Base-by-base conservation (phyloP, 306 rosid genomes). In the Cucurbita maxima region DNA sequence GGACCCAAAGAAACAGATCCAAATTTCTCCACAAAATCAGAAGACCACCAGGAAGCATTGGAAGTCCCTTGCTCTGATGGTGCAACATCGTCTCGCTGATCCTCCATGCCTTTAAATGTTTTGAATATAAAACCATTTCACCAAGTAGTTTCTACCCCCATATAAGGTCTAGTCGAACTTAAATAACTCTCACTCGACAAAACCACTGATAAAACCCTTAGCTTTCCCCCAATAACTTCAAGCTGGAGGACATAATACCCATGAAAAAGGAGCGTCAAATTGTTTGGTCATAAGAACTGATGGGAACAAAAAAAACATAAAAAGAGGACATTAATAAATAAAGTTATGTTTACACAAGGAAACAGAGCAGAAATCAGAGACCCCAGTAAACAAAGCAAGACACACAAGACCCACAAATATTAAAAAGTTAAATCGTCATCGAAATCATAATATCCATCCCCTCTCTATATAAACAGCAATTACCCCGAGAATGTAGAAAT, bases 1-100 rank as follows among this genome's bases (percentile, higher is more conserved):
- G 91, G 86, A 56, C 81, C 91, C 89, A 95, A 84, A 76, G 91
- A 86, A 83, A 86, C 92, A 78, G 97, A 89, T 85, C 86, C 97
- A 84, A 95, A 89, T 61, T 79, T 86, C 61, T 95, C 92, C 72
- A 83, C 82, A 10, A 95, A 95, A 82, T 95, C 96, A 75, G 99
- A 89, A 67, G 95, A 81, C 99, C 97, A 89, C 96, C 97, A 91
- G 19, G 92, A 86, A 76, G 86, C 77, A 82, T 81, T 89, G 72
- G 99, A 82, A 87, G 88, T 88, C 81, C 89, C 96, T 84, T 95
- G 97, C 84, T 83, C 99, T 79, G 89, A 58, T 50, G 88, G 80
- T 85, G 92, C 96, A 78, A 87, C 84, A 83, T 85, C 96, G 70
- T 87, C 97, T 83, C 83, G 91, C 83, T 87, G 87, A 81, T 95